Percentiles rank a stretch among this genome's conserved stretches.
Conservation (phyloP, 345 rosid species). For the Angophora floribunda region DNA sequence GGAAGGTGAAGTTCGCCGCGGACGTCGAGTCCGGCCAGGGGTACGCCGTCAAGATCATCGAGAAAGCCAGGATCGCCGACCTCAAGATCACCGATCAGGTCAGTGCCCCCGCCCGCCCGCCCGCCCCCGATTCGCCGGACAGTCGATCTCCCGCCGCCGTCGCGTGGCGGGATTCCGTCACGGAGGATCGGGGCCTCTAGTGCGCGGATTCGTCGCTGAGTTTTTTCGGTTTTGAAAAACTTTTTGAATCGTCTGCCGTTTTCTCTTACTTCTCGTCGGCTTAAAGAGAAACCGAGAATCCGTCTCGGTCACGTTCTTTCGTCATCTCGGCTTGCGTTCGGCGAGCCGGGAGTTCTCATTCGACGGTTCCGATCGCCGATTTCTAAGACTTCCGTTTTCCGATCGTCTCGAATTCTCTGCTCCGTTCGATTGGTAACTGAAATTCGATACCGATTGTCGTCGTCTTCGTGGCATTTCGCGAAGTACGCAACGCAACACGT, state of each 20-base stretch:
- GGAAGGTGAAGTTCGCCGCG: constrained; percentile 71
- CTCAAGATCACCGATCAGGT: constrained; percentile 85
- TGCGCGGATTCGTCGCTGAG: background rate
- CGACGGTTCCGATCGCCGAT: background rate
- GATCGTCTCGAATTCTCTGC: background rate
- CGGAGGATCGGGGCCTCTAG: background rate
- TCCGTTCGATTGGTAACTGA: background rate
- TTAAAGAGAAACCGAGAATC: background rate
- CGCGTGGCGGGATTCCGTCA: background rate
- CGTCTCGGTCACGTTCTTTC: background rate
- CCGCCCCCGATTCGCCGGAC: too few relatives aligned
- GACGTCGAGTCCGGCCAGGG: constrained; percentile 48
- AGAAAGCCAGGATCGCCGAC: constrained; percentile 54
- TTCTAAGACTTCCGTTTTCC: background rate
- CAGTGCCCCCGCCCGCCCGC: background rate
- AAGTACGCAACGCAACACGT: background rate
- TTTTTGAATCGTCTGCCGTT: background rate
- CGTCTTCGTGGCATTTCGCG: background rate
- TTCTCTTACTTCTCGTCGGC: background rate
- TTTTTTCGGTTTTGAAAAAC: background rate
- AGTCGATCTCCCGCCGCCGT: background rate
- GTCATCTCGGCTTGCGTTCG: background rate
- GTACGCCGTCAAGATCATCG: constrained; percentile 84
- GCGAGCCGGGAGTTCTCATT: background rate
- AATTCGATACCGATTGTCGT: background rate